Evolutionary conservation across 345 rosid genomes (phyloP), one percentile per base, ranked within the genome.

Genomic region (Syzygium jambos): DNA sequence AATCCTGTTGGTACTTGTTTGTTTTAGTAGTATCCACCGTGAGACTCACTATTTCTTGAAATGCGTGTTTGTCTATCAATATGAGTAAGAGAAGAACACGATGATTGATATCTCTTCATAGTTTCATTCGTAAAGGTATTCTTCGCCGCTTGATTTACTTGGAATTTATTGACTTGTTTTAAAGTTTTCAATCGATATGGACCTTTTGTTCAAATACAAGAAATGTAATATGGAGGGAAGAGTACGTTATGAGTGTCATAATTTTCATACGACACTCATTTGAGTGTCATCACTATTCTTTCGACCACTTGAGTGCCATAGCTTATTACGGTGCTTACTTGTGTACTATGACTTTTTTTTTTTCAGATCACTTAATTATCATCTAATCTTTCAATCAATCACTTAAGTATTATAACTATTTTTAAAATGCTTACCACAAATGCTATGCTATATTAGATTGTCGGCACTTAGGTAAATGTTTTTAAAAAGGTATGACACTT

Each of bases 391-490:
- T 56, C 3, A 9, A 21, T 22, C 1, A 0, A 9, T 56, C 5
- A 56, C 27, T 56, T 56, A 1, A 56, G 1, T 6, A 54, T 34
- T 3, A 34, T 34, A 34, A 34, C 38, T 34, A 34, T 34, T 34
- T 34, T 34, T 34, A 34, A 34, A 34, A 34, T 3, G 38, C 17
- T 54, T 19, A 53, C 1, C 0, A 0, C 0, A 53, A 53, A 0
- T 53, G 9, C 19, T 22, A 53, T 15, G 56, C 19, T 53, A 53
- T 0, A 53, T 53, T 6, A 0, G 0, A 53, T 53, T 16, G 17
- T 53, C 0, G 7, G 9, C 56, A 19, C 56, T 53, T 53, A 0
- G 56, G 19, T 53, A 53, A 53, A 53, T 0, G 23, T 53, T 53
- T 53, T 53, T 53, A 53, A 53, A 16, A 53, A 17, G 38, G 38